phyloP scores from a whole-genome alignment of 352 stramenopile species.

The Phytopythium vexans region DNA sequence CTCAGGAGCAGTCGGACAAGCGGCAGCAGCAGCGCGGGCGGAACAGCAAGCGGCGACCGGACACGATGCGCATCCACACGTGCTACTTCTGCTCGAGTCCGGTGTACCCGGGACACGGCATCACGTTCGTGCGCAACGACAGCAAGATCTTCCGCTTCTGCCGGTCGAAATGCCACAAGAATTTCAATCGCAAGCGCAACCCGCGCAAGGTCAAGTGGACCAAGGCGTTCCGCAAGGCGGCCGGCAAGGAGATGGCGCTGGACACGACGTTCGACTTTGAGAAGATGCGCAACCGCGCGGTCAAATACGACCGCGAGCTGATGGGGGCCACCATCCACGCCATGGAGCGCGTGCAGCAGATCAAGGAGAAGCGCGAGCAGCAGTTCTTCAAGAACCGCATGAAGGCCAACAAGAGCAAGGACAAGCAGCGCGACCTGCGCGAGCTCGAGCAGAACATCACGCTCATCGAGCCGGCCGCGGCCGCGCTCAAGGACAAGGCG shows the following conservation, averaged over 20 bases:
- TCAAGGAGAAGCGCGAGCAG: slow-evolving; percentile 95
- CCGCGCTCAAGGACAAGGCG: slow-evolving; percentile 66
- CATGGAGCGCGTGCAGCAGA: slow-evolving; percentile 97
- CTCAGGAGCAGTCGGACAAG: not conserved
- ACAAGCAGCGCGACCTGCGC: slow-evolving; percentile 77
- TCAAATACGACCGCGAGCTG: slow-evolving; percentile 99
- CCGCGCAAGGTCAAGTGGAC: slow-evolving; percentile 99
- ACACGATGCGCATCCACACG: slow-evolving; percentile 96
- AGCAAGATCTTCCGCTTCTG: slow-evolving; percentile 99
- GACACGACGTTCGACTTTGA: slow-evolving; percentile 99
- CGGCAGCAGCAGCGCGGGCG: not conserved
- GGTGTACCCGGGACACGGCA: slow-evolving; percentile 99
- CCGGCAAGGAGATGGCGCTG: slow-evolving; percentile 99
- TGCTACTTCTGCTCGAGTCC: slow-evolving; percentile 99
- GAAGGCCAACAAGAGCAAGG: slow-evolving; percentile 80
- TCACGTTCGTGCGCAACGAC: slow-evolving; percentile 99
- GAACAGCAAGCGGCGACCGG: not conserved
- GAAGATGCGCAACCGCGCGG: slow-evolving; percentile 97
- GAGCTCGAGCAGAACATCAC: slow-evolving; percentile 85
- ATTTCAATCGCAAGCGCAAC: slow-evolving; percentile 99
- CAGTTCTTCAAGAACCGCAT: slow-evolving; percentile 98
- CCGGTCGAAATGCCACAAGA: slow-evolving; percentile 99
- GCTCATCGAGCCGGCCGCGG: slow-evolving; percentile 78
- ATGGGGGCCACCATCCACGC: slow-evolving; percentile 98
- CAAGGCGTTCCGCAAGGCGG: slow-evolving; percentile 97